phyloP scores from a whole-genome alignment of 73 alveolate species.

The Symbiodinium pilosum region DNA sequence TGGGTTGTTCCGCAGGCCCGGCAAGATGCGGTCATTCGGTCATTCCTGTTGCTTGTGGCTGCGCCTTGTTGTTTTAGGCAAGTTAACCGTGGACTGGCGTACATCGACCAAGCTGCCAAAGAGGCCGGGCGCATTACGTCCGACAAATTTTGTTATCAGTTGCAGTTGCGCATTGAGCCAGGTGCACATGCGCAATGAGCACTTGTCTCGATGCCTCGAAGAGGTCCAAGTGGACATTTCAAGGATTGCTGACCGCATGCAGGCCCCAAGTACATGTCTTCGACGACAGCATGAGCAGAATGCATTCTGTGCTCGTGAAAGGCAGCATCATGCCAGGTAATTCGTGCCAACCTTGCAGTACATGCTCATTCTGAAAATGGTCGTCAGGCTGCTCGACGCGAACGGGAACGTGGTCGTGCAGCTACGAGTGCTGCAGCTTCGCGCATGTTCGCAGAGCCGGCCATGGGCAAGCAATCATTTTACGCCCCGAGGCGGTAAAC shows the following conservation, averaged over 20 bases:
- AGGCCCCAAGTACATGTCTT: not conserved
- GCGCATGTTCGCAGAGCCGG: constrained; percentile 34
- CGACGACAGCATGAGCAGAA: too few species aligned
- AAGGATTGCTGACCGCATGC: constrained; percentile 71
- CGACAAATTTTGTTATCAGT: not conserved
- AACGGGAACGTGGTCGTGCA: constrained; percentile 78
- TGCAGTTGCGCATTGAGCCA: not conserved
- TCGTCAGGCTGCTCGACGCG: constrained; percentile 65
- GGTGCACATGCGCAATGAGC: constrained; percentile 66
- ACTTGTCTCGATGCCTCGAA: constrained; percentile 50
- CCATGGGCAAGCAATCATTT: not conserved
- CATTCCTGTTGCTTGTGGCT: too few species aligned
- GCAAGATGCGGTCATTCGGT: too few species aligned
- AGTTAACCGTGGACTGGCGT: constrained; percentile 57
- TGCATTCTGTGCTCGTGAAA: too few species aligned
- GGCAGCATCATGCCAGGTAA: too few species aligned
- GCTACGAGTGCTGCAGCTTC: constrained; percentile 63
- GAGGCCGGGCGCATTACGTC: not conserved
- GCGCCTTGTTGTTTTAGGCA: constrained; percentile 37
- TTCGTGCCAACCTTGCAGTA: too few species aligned
- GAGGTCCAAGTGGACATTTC: constrained; percentile 60
- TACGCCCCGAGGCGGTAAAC: too few species aligned
- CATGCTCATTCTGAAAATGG: too few species aligned
- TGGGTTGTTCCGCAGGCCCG: not conserved
- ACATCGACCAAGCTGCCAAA: constrained; percentile 65